phyloP scores from a whole-genome alignment of 176 grass and related monocot genomes.

The sorghum (Sorghum bicolor) region DNA sequence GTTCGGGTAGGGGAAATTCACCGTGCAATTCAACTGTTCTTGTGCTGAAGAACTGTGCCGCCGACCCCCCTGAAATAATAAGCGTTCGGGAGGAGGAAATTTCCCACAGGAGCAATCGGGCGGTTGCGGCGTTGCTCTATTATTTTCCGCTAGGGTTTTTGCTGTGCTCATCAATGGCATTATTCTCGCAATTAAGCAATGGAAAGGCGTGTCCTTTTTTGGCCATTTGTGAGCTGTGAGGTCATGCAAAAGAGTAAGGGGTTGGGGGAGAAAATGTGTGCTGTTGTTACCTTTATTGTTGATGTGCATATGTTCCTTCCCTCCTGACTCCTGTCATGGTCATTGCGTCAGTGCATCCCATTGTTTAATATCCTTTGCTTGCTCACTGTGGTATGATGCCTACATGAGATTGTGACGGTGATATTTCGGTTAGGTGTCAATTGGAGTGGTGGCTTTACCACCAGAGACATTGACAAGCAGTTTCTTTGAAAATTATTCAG shows the following conservation, averaged over 20 bases:
- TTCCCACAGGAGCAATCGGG: neutral
- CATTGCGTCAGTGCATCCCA: neutral
- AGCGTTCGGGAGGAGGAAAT: neutral
- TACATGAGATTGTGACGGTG: slow-evolving; percentile 25
- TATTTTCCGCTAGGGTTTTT: neutral
- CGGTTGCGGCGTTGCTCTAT: neutral
- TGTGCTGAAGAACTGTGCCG: neutral
- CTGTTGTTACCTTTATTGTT: neutral
- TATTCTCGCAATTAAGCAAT: slow-evolving; percentile 7
- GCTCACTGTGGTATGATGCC: neutral
- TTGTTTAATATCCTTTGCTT: neutral
- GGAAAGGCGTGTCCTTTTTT: neutral
- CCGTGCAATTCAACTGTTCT: slow-evolving; percentile 10
- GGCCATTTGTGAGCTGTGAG: neutral
- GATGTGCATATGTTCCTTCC: slow-evolving; percentile 17
- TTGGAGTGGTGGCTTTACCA: neutral
- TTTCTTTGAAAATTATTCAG: neutral
- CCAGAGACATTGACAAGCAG: neutral
- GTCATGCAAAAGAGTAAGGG: slow-evolving; percentile 8
- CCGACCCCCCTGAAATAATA: neutral
- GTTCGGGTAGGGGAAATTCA: neutral
- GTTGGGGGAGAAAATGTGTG: neutral
- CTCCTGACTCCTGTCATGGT: slow-evolving; percentile 30
- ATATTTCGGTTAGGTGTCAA: slow-evolving; percentile 19
- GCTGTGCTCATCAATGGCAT: neutral